Conservation (phyloP, 352 stramenopile species). For the Halophytophthora polymorphica region DNA sequence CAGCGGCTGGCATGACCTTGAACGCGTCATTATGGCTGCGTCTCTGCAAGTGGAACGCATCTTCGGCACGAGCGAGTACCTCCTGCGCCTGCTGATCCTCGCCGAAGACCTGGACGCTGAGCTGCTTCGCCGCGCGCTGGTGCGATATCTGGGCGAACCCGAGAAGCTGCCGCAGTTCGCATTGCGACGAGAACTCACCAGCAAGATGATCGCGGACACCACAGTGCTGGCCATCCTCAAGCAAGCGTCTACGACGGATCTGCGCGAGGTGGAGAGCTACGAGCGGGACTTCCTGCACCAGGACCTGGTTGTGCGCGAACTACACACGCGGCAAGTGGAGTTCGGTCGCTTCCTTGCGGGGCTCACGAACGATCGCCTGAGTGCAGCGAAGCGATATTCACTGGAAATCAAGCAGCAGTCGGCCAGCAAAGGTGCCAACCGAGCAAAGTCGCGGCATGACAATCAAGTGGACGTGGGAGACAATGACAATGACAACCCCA, state of each 20-base stretch:
- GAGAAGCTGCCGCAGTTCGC: conserved; percentile 56
- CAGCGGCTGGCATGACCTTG: conserved; percentile 50
- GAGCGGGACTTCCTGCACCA: conserved; percentile 54
- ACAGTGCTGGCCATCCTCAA: conserved; percentile 69
- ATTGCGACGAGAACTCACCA: conserved; percentile 66
- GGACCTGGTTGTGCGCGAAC: conserved; percentile 53
- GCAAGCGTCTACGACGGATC: conserved; percentile 39
- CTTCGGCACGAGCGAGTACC: conserved; percentile 70
- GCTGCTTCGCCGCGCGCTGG: conserved; percentile 44
- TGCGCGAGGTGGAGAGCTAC: conserved; percentile 42
- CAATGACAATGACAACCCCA: not conserved
- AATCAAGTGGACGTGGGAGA: conserved; percentile 3
- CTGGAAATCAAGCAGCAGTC: conserved; percentile 5
- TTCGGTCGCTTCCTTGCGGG: conserved; percentile 50
- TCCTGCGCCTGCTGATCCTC: conserved; percentile 69
- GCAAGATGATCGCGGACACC: conserved; percentile 65
- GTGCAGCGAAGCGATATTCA: conserved; percentile 28
- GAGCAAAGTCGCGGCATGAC: not conserved
- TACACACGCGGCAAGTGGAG: conserved; percentile 59
- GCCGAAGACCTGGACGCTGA: conserved; percentile 68
- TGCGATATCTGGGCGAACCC: conserved; percentile 52
- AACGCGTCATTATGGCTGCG: conserved; percentile 49
- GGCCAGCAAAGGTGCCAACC: not conserved
- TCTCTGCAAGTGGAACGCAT: conserved; percentile 60
- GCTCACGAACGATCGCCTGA: conserved; percentile 58